Conservation (phyloP, 148 eudicot genomes). For the Chenopodium suecicum region DNA sequence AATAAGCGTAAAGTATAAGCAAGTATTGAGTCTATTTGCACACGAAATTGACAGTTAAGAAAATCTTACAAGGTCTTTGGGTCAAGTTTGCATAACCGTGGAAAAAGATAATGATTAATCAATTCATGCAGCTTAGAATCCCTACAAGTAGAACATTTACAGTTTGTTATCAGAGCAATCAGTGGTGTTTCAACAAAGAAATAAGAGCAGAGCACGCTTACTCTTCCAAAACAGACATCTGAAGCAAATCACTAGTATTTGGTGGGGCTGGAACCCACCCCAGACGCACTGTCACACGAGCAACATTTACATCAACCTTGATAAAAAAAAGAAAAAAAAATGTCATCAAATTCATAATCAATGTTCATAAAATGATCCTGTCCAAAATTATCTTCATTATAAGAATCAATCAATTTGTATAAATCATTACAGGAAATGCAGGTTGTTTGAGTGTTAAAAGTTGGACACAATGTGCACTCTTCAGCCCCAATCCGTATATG, state of each 20-base stretch:
- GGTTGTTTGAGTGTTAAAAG: conserved; percentile 45
- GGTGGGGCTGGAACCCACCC: conserved; percentile 45
- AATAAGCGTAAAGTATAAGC: not conserved
- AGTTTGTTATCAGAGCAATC: not conserved
- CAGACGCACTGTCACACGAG: conserved; percentile 38
- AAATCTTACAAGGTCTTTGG: conserved; percentile 41
- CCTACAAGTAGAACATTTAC: conserved; percentile 24
- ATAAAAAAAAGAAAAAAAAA: not conserved
- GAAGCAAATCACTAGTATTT: conserved; percentile 18
- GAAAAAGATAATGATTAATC: conserved; percentile 49
- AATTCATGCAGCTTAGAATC: conserved; percentile 35
- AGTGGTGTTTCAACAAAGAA: not conserved
- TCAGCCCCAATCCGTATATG: conserved; percentile 41
- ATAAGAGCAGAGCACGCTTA: conserved; percentile 5
- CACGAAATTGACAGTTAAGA: not conserved
- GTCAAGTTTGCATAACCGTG: conserved; percentile 45
- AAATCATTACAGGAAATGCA: conserved; percentile 53
- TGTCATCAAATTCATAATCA: not conserved
- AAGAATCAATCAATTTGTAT: not conserved
- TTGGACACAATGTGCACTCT: conserved; percentile 45
- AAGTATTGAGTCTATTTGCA: not conserved
- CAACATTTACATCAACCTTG: conserved; percentile 48
- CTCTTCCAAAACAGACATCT: conserved; percentile 27
- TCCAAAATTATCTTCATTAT: too few species aligned
- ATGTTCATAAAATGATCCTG: not conserved